These are phyloP conservation scores for Lentinula sp. DNA, from an alignment of 768 basidiomycete genomes.

Conservation along the genomic window DNA sequence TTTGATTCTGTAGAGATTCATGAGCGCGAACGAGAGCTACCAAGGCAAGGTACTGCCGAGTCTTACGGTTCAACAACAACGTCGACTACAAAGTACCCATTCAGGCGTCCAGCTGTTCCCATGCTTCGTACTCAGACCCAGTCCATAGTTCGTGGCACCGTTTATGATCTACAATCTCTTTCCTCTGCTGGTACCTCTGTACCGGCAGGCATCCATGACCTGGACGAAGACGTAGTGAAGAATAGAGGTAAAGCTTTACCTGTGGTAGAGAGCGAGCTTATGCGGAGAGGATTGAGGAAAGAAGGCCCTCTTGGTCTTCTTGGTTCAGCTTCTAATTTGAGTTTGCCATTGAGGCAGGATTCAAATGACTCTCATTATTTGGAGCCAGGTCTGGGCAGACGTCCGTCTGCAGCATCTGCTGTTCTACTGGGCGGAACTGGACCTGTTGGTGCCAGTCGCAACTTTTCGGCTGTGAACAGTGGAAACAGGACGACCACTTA, in stretches of 20 bases:
- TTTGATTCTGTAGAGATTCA: not conserved
- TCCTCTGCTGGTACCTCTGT: not conserved
- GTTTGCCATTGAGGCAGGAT: not conserved
- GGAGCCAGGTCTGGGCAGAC: not conserved
- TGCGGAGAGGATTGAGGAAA: constrained; percentile 1
- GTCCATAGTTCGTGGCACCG: not conserved
- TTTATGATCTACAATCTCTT: not conserved
- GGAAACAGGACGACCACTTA: not conserved
- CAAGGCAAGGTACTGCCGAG: not conserved
- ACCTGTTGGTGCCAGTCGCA: not conserved
- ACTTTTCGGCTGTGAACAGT: not conserved
- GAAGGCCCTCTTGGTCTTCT: not conserved
- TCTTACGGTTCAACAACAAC: not conserved
- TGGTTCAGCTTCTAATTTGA: not conserved
- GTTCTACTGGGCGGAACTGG: constrained; percentile 1
- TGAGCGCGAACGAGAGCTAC: not conserved
- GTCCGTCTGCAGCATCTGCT: not conserved
- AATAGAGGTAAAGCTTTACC: not conserved
- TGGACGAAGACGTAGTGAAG: not conserved
- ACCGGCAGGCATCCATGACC: not conserved
- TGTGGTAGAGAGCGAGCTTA: not conserved
- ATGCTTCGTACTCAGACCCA: not conserved
- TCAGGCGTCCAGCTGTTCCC: not conserved
- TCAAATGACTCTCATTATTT: not conserved
- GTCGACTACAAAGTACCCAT: not conserved